Conservation (phyloP, 163 green algal species). For the Chlamydomonas reinhardtii region DNA sequence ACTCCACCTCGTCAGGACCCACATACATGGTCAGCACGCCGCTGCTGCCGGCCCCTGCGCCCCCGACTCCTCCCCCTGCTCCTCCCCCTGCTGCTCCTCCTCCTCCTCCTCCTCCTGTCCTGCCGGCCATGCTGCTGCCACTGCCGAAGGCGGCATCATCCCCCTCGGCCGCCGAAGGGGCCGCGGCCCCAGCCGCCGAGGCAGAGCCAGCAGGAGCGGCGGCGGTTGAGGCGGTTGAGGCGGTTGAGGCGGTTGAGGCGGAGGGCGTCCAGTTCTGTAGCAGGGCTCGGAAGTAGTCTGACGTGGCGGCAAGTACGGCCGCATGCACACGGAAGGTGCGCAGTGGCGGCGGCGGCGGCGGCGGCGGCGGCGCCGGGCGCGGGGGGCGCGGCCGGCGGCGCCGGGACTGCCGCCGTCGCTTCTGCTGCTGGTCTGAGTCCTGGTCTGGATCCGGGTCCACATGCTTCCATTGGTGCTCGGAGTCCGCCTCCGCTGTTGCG, state of each 20-base stretch:
- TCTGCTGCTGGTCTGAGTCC: too few relatives aligned
- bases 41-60: background rate
- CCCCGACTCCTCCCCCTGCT: background rate
- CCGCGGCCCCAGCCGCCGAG: background rate
- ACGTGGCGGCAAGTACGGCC: conserved; percentile 28
- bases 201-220: too few relatives aligned
- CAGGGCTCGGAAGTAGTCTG: conserved; percentile 40
- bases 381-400: too few relatives aligned
- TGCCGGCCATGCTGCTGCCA: background rate
- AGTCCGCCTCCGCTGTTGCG: too few relatives aligned
- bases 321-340: conserved; percentile 25
- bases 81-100: background rate
- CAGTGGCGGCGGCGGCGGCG: background rate
- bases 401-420: too few relatives aligned
- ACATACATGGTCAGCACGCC: conserved; percentile 38
- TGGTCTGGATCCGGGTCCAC: too few relatives aligned
- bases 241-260: too few relatives aligned
- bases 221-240: too few relatives aligned
- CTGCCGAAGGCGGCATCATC: too few relatives aligned
- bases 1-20: conserved; percentile 5
- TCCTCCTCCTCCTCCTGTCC: too few relatives aligned
- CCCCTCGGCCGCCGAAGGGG: background rate
- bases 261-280: conserved; percentile 24
- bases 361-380: background rate
- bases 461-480: too few relatives aligned